phyloP scores from a whole-genome alignment of 148 eudicot species.

The Polygonum aviculare region DNA sequence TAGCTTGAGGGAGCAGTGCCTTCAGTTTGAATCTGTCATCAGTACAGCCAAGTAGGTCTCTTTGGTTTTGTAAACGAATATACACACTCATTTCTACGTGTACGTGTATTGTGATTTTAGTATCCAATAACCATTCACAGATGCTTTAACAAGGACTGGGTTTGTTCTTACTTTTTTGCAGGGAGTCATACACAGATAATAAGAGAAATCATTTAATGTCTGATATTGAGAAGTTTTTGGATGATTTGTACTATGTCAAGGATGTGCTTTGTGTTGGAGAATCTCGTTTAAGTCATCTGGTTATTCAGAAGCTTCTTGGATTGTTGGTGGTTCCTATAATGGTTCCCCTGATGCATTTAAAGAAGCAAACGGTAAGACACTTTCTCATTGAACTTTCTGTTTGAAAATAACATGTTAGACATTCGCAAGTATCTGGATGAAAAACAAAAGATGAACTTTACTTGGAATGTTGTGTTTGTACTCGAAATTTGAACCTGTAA shows the following conservation, averaged over 20 bases:
- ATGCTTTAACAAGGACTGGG: background rate
- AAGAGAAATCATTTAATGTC: constrained; percentile 20
- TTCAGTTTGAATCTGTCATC: constrained; percentile 30
- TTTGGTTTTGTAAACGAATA: background rate
- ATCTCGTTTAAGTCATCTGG: constrained; percentile 25
- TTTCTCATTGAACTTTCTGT: constrained; percentile 3
- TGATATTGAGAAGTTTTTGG: constrained; percentile 31
- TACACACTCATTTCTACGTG: background rate
- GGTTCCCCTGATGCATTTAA: constrained; percentile 28
- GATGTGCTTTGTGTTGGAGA: constrained; percentile 35
- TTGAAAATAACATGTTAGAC: background rate
- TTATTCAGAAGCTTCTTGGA: constrained; percentile 35
- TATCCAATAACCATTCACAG: background rate
- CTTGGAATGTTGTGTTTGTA: background rate
- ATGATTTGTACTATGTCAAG: constrained; percentile 42
- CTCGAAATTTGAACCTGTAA: background rate
- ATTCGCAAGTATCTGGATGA: background rate
- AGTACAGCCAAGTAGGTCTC: constrained; percentile 21
- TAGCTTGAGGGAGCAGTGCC: constrained; percentile 29
- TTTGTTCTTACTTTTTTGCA: constrained; percentile 17
- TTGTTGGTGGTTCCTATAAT: constrained; percentile 43
- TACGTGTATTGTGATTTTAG: background rate
- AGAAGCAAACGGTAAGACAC: constrained; percentile 27
- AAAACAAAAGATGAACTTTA: background rate
- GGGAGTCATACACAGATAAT: constrained; percentile 22